Evolutionary conservation across 2,329 filamentous ascomycete species (phyloP).

Genomic region (Chaetomiaceae sp.): DNA sequence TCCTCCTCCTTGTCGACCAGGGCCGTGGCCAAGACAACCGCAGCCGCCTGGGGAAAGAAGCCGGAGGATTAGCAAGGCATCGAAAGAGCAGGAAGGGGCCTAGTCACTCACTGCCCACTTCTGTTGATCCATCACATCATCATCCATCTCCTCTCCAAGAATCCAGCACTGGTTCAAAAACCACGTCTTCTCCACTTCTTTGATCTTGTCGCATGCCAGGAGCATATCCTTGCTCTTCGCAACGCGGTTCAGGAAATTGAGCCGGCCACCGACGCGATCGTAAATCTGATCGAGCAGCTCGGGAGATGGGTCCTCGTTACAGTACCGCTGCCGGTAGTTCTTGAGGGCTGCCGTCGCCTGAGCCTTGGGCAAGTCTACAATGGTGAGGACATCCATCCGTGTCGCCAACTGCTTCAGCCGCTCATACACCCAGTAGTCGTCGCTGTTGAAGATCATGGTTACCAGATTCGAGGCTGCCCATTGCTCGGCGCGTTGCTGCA

Average conservation of each 20-base stretch:
- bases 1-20: conserved; percentile 77
- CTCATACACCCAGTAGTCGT: conserved; percentile 99
- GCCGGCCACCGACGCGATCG: conserved; percentile 75
- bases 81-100: not conserved
- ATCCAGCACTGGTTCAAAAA: conserved; percentile 74
- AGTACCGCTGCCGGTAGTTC: conserved; percentile 78
- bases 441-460: conserved; percentile 89
- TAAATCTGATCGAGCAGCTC: conserved; percentile 72
- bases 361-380: conserved; percentile 74
- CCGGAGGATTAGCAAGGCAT: not conserved
- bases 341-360: conserved; percentile 72
- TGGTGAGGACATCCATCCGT: conserved; percentile 87
- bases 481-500: conserved; percentile 92
- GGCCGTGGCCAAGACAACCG: conserved; percentile 87
- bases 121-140: conserved; percentile 66
- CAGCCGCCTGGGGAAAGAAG: conserved; percentile 59
- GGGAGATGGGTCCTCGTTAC: conserved; percentile 52
- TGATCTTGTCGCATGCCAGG: conserved; percentile 63
- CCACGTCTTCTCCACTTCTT: conserved; percentile 67
- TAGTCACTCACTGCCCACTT: conserved; percentile 73
- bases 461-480: conserved; percentile 92
- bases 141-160: conserved; percentile 64
- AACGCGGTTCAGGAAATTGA: conserved; percentile 83
- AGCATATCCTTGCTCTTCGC: conserved; percentile 84
- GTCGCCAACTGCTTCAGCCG: conserved; percentile 87